phyloP scores from a whole-genome alignment of 2,329 filamentous ascomycete genomes.

The Xylariaceae sp. region DNA sequence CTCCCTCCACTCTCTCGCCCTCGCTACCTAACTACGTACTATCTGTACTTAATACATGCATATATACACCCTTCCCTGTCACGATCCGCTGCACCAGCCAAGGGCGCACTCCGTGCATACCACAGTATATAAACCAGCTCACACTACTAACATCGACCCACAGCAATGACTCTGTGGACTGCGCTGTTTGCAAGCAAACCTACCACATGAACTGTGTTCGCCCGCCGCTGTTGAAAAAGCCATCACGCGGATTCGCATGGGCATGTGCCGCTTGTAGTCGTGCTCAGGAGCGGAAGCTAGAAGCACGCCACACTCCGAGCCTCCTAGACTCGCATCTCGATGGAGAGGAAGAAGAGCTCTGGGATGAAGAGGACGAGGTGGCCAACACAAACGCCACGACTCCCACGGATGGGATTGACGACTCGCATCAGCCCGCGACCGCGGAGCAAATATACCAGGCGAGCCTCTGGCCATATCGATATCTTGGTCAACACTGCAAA shows the following conservation, averaged over 20 bases:
- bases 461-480: conserved; percentile 93
- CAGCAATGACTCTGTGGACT: conserved; percentile 93
- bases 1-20: neutral
- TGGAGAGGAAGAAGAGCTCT: conserved; percentile 56
- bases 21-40: neutral
- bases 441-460: conserved; percentile 87
- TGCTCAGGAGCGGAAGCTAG: conserved; percentile 87
- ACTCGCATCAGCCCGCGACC: conserved; percentile 55
- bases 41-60: neutral
- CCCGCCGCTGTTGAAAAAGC: conserved; percentile 88
- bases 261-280: conserved; percentile 93
- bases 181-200: conserved; percentile 87
- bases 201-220: conserved; percentile 99
- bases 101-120: conserved; percentile 15
- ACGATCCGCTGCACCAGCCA: neutral
- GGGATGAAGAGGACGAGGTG: conserved; percentile 68
- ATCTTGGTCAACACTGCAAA: conserved; percentile 90
- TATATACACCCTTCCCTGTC: neutral
- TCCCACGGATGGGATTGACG: conserved; percentile 55
- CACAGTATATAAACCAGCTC: conserved; percentile 11
- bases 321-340: conserved; percentile 63
- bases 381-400: conserved; percentile 58
- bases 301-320: conserved; percentile 80
- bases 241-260: conserved; percentile 95
- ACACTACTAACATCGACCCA: conserved; percentile 10